Conservation (phyloP, 2,329 filamentous ascomycete species). For the Paramyrothecium sp. region DNA sequence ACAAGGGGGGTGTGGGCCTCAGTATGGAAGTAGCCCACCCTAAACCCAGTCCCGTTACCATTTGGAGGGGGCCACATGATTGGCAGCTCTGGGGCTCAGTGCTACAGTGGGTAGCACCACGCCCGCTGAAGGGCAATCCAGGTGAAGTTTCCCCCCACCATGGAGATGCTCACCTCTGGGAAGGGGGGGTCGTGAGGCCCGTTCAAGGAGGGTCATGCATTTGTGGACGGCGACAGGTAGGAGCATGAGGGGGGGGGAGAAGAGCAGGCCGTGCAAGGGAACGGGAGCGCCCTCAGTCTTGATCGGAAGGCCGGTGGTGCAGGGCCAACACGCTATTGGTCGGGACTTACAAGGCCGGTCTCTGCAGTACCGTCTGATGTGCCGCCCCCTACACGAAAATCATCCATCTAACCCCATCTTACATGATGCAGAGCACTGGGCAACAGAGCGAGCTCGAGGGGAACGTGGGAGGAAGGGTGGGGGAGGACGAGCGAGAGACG, state of each 20-base stretch:
- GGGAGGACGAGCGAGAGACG: not conserved
- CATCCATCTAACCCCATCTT: too few species aligned
- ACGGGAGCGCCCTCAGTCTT: too few species aligned
- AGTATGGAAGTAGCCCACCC: not conserved
- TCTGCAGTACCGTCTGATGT: too few species aligned
- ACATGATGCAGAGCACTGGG: too few species aligned
- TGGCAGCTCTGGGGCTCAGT: conserved; percentile 20
- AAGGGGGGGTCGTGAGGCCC: conserved; percentile 6
- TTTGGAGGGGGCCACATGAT: conserved; percentile 27
- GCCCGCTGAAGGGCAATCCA: not conserved
- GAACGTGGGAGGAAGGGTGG: not conserved
- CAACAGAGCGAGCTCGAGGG: too few species aligned
- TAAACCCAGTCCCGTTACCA: conserved; percentile 10
- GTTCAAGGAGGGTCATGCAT: not conserved
- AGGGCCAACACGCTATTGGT: too few species aligned
- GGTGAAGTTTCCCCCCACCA: conserved; percentile 9
- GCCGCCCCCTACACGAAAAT: too few species aligned
- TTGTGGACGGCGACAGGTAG: not conserved
- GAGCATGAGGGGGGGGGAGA: not conserved
- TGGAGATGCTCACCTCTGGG: not conserved
- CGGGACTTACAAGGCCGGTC: too few species aligned
- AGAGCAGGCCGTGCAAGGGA: too few species aligned
- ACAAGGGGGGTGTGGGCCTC: not conserved
- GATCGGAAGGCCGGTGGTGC: too few species aligned
- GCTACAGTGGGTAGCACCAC: conserved; percentile 14